Conservation (phyloP, 495 filamentous ascomycete genomes). For the Arthonia radiata region DNA sequence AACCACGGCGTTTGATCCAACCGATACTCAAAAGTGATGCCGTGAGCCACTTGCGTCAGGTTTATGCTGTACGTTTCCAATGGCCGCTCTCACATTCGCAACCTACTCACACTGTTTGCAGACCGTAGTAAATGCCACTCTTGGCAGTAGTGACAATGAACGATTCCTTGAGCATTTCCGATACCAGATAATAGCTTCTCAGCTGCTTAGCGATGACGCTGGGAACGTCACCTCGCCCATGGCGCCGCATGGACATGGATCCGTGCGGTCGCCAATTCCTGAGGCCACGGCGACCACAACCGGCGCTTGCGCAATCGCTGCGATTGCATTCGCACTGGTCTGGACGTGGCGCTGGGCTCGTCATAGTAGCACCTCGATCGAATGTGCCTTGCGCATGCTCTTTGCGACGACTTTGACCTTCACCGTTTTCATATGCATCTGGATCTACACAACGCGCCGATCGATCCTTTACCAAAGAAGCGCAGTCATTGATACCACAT, state of each 20-base stretch:
- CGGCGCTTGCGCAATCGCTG: no score
- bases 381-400: conserved; percentile 28
- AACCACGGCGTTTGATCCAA: not conserved
- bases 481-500: conserved; percentile 51
- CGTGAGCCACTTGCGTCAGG: not conserved
- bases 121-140: conserved; percentile 20
- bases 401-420: conserved; percentile 32
- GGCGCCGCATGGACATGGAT: no score
- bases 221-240: conserved; percentile 10
- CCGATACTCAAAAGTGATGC: not conserved
- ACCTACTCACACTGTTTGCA: conserved; percentile 6
- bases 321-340: conserved; percentile 48
- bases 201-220: conserved; percentile 52
- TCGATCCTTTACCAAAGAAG: conserved; percentile 64
- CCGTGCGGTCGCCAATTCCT: no score
- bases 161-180: conserved; percentile 87
- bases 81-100: conserved; percentile 7
- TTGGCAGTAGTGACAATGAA: conserved; percentile 60
- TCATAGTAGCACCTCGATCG: conserved; percentile 17
- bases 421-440: conserved; percentile 29
- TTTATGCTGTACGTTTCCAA: conserved; percentile 5
- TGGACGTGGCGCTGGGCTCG: conserved; percentile 49
- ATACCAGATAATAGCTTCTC: conserved; percentile 85
- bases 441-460: conserved; percentile 53
- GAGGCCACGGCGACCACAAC: no score